Evolutionary conservation across 1,284 basidiomycete species (phyloP).

Genomic region (Austroboletus rostrupii): DNA sequence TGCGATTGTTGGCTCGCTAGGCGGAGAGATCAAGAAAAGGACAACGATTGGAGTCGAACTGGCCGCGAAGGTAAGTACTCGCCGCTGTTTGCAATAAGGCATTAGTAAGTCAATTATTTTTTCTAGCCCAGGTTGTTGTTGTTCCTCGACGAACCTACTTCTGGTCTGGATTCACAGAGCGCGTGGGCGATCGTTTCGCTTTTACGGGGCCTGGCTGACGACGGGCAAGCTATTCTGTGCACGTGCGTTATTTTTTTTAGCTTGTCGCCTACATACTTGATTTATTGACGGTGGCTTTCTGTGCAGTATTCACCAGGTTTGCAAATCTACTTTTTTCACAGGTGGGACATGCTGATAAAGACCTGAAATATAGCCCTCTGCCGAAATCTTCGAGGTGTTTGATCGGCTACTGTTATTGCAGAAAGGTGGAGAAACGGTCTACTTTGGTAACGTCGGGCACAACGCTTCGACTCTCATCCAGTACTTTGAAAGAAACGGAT

Average conservation of each 20-base stretch:
- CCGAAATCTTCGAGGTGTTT: conserved; percentile 61
- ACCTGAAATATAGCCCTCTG: conserved; percentile 47
- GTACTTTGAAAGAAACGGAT: conserved; percentile 69
- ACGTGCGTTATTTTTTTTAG: conserved; percentile 53
- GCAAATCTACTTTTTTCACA: neutral
- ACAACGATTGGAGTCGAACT: conserved; percentile 82
- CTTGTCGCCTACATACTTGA: conserved; percentile 11
- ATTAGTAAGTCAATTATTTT: conserved; percentile 16
- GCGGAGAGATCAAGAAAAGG: conserved; percentile 76
- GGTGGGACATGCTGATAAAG: conserved; percentile 15
- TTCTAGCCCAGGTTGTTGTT: conserved; percentile 65
- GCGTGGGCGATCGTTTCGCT: conserved; percentile 85
- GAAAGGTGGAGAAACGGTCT: conserved; percentile 75
- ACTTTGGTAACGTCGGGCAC: conserved; percentile 72
- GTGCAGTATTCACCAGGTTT: conserved; percentile 25
- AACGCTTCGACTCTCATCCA: conserved; percentile 53
- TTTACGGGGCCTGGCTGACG: conserved; percentile 73
- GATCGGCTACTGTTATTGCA: conserved; percentile 55
- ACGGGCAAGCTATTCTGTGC: conserved; percentile 72
- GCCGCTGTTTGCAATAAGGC: too few species aligned
- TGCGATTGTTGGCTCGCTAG: conserved; percentile 73
- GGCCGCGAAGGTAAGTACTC: conserved; percentile 53
- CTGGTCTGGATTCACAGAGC: conserved; percentile 84
- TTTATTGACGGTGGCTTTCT: neutral
- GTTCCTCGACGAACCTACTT: conserved; percentile 82